These are phyloP conservation scores for Hysterangium stoloniferum DNA, from an alignment of 768 basidiomycete genomes.

Conservation along the genomic window DNA sequence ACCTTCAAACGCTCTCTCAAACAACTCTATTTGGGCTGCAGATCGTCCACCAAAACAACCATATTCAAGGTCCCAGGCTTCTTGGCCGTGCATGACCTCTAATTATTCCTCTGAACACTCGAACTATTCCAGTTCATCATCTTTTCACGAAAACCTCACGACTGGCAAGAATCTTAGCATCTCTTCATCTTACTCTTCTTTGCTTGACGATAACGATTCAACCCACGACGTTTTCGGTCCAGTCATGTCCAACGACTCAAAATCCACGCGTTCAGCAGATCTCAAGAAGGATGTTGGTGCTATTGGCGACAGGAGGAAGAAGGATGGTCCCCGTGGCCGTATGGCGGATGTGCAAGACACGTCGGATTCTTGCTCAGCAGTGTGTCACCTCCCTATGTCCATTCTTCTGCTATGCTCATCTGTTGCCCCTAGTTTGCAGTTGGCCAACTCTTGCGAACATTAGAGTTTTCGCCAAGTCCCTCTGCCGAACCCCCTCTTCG, in stretches of 20 bases:
- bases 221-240: conserved; percentile 71
- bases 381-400: conserved; percentile 20
- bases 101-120: conserved; percentile 48
- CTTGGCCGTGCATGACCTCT: conserved; percentile 60
- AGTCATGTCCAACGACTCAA: conserved; percentile 21
- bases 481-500: conserved; percentile 36
- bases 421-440: conserved; percentile 29
- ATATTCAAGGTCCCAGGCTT: conserved; percentile 38
- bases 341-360: conserved; percentile 43
- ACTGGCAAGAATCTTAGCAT: conserved; percentile 28
- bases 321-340: conserved; percentile 36
- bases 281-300: conserved; percentile 53
- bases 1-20: conserved; percentile 1
- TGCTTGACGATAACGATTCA: conserved; percentile 28
- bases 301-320: conserved; percentile 75
- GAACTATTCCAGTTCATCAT: too few relatives aligned
- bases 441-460: conserved; percentile 69
- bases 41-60: conserved; percentile 42
- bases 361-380: conserved; percentile 13
- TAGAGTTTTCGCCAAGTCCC: conserved; percentile 71
- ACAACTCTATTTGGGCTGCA: conserved; percentile 73
- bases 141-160: conserved; percentile 21
- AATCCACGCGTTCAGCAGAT: neutral
- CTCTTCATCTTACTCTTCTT: conserved; percentile 23
- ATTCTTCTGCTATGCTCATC: conserved; percentile 18